A percentile compares a stretch with the other conserved stretches of the same genome.
Evolutionary conservation across 768 basidiomycete genomes (phyloP).

Genomic region (Russula sp.): DNA sequence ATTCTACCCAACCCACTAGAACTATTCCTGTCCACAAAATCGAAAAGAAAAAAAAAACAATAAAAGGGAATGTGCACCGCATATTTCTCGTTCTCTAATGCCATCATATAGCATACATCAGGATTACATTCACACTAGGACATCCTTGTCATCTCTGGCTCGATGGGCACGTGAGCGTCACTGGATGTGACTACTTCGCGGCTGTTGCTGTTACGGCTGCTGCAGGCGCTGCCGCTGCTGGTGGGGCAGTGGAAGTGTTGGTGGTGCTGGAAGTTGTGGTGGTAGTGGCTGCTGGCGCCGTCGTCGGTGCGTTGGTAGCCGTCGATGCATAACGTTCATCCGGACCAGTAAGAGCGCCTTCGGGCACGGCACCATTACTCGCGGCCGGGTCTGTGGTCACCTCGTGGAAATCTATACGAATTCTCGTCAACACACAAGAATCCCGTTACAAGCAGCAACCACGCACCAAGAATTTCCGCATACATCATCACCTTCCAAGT

Average conservation of each 20-base stretch:
- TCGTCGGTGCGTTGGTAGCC: neutral
- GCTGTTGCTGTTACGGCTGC: neutral
- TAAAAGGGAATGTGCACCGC: neutral
- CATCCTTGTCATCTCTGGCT: neutral
- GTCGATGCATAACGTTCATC: slow-evolving; percentile 30
- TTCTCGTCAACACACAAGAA: neutral
- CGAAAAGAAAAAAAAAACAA: neutral
- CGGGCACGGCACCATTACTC: slow-evolving; percentile 34
- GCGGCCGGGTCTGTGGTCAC: slow-evolving; percentile 46
- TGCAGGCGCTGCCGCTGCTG: neutral
- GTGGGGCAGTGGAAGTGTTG: neutral
- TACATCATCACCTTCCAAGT: slow-evolving; percentile 99
- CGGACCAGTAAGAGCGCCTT: slow-evolving; percentile 65
- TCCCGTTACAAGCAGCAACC: neutral
- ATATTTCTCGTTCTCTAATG: neutral
- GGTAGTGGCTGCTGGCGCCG: neutral
- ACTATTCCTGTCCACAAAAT: slow-evolving; percentile 3
- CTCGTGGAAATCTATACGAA: slow-evolving; percentile 66
- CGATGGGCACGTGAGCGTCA: neutral
- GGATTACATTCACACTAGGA: slow-evolving; percentile 1
- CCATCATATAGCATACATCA: slow-evolving; percentile 1
- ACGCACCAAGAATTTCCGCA: slow-evolving; percentile 88
- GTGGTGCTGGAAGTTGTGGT: neutral
- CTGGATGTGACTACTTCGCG: neutral
- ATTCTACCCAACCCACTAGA: slow-evolving; percentile 5